Conservation (phyloP, 306 rosid genomes). For the Datisca glomerata region DNA sequence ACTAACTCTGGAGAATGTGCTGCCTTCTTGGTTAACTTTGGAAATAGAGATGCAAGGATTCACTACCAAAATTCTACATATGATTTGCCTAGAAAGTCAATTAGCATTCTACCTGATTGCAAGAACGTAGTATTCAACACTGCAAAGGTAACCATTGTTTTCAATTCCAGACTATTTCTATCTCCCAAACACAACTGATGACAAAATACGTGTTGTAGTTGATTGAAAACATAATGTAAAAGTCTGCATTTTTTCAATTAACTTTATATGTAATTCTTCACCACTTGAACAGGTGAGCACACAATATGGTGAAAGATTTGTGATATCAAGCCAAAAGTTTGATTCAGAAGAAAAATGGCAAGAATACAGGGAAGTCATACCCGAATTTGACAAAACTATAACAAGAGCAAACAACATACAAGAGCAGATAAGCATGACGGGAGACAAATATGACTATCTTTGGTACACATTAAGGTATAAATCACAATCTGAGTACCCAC, state of each 20-base stretch:
- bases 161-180: not conserved
- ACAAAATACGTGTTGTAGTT: no score
- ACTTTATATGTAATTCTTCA: not conserved
- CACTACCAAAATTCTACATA: constrained; percentile 12
- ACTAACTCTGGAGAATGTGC: constrained; percentile 24
- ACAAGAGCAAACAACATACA: constrained; percentile 10
- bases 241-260: no score
- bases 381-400: constrained; percentile 13
- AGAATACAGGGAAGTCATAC: constrained; percentile 22
- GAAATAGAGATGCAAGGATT: constrained; percentile 11
- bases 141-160: constrained; percentile 19
- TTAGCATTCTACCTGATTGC: constrained; percentile 37
- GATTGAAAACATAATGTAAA: no score
- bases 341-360: constrained; percentile 15
- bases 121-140: constrained; percentile 24
- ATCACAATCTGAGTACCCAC: not conserved
- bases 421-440: constrained; percentile 22
- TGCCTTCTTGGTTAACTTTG: constrained; percentile 33
- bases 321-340: constrained; percentile 13
- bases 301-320: constrained; percentile 19
- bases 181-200: no score
- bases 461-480: constrained; percentile 37
- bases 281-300: constrained; percentile 20
- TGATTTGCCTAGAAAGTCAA: constrained; percentile 17
- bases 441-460: constrained; percentile 31